Base-by-base conservation (phyloP, 768 basidiomycete species). In the Candolleomyces efflorescens region DNA sequence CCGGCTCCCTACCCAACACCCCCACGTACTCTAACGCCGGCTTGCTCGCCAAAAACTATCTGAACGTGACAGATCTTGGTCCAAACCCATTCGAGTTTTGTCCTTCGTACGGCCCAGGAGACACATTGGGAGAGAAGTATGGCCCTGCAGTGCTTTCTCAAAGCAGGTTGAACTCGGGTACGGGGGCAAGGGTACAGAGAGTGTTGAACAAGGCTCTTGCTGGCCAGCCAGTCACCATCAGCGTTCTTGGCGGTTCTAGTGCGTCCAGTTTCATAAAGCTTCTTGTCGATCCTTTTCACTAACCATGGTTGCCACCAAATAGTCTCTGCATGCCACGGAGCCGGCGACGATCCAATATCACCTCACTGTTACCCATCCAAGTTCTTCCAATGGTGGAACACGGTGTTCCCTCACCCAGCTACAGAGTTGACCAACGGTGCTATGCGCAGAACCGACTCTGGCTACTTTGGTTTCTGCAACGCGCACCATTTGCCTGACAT, bases 351-450 rank as follows among this genome's bases (percentile, higher is more conserved):
- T 69, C 93, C 92, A 3, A 78, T 97, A 56, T 83, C 91, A 0
- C 79, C 90, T 0, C 73, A 73, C 61, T 95, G 96, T 70, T 99
- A 98, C 72, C 96, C 97, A 1, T 86, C 90, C n/a, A 84, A 85
- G 54, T 92, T 98, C 76, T 98, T 98, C 78, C 78, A 87, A 52
- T 99, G 97, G 96, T 97, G 96, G 92, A 93, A 95, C 73, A 82
- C 79, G 54, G 84, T 98, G n/a, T 99, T 99, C 74, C 97, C 96
- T 0, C 93, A 99, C 71, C 96, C 96, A 0, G 95, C 94, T 1
- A 94, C 95, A 11, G 95, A 98, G 70, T 82, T 99, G 63, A 99
- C 96, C 24, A 99, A 99, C 71, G 96, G 96, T 37, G 96, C 96
- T 3, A 90, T 95, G 82, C 82, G 93, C 15, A 86, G 87, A 51